Percentiles rank a stretch among this genome's conserved stretches.
Evolutionary conservation across 371 early-diverging fungal species (phyloP).

Genomic region (Mortierella sp.): DNA sequence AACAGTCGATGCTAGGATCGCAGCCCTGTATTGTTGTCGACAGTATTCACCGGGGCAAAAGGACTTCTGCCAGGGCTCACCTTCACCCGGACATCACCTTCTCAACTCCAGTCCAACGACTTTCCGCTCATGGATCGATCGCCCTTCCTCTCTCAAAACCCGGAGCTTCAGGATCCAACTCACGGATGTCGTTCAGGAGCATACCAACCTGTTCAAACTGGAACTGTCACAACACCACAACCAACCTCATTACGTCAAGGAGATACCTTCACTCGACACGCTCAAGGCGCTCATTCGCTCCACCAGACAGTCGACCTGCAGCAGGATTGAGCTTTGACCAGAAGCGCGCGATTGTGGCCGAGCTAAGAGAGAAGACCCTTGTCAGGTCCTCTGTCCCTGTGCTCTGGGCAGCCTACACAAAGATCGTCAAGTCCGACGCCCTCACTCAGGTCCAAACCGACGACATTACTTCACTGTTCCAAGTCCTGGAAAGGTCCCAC

Average conservation of each 20-base stretch:
- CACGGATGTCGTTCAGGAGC: not conserved
- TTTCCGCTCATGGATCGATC: not conserved
- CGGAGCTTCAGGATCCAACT: not conserved
- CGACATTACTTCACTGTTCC: conserved; percentile 37
- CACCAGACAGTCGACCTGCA: conserved; percentile 15
- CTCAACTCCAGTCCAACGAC: not conserved
- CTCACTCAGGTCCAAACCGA: conserved; percentile 28
- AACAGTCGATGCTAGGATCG: conserved; percentile 39
- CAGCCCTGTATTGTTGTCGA: conserved; percentile 43
- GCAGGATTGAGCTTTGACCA: conserved; percentile 9
- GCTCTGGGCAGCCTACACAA: conserved; percentile 33
- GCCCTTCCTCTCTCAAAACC: not conserved
- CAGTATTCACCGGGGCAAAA: conserved; percentile 46
- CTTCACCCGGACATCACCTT: conserved; percentile 16
- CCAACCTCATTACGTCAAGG: not conserved
- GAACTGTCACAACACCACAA: not conserved
- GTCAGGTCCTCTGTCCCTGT: conserved; percentile 21
- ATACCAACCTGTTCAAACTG: not conserved
- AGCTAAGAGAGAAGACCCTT: conserved; percentile 40
- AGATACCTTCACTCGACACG: conserved; percentile 33
- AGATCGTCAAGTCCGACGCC: conserved; percentile 29
- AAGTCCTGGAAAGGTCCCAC: conserved; percentile 18
- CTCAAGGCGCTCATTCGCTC: conserved; percentile 20
- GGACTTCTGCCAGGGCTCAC: conserved; percentile 23
- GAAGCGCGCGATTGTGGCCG: conserved; percentile 24